phyloP scores from a whole-genome alignment of 257 asterid genomes.

The Nicotiana tabacum region DNA sequence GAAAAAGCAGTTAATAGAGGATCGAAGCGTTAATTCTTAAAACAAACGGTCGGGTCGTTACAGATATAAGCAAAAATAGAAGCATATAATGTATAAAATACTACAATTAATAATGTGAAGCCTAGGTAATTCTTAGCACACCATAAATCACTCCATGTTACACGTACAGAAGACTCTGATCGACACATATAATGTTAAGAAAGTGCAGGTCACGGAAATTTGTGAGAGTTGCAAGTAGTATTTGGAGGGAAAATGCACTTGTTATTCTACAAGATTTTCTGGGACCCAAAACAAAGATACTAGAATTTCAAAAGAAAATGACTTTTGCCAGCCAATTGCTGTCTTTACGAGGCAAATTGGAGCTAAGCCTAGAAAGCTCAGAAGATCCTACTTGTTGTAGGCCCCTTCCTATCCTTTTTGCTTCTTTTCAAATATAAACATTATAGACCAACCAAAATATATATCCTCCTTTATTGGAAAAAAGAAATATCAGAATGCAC shows the following conservation, averaged over 20 bases:
- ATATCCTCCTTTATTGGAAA: neutral
- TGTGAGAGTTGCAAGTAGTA: neutral
- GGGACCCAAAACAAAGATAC: slow-evolving; percentile 14
- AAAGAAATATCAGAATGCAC: neutral
- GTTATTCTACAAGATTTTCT: slow-evolving; percentile 6
- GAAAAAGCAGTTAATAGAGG: too few species aligned
- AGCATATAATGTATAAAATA: too few species aligned
- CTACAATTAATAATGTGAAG: too few species aligned
- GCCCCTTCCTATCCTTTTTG: neutral
- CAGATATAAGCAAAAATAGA: too few species aligned
- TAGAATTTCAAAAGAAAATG: slow-evolving; percentile 9
- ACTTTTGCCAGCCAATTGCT: slow-evolving; percentile 14
- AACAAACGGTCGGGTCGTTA: too few species aligned
- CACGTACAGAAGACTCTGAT: too few species aligned
- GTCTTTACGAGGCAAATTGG: slow-evolving; percentile 10
- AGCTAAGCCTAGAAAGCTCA: slow-evolving; percentile 1
- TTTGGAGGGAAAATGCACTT: neutral
- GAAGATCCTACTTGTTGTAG: neutral
- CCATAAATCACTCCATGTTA: too few species aligned
- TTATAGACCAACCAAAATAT: neutral
- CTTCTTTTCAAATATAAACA: neutral
- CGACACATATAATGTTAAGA: too few species aligned
- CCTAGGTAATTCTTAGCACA: too few species aligned
- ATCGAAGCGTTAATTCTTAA: too few species aligned
- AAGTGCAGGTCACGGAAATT: neutral